Conservation (phyloP, 305 asterid genomes). For the Rubia peregrina region DNA sequence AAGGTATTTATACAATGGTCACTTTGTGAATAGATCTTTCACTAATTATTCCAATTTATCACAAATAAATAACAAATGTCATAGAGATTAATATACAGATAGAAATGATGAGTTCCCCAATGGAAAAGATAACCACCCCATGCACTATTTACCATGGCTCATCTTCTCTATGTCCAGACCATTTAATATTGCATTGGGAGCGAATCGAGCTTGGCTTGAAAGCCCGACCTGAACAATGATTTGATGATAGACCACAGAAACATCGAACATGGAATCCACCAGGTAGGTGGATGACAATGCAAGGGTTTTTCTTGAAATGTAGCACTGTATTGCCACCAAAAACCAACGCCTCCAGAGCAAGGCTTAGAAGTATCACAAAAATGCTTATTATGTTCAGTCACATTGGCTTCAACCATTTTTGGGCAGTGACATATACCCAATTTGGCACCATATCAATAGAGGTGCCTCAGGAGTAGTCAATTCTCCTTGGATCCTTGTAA, state of each 20-base stretch:
- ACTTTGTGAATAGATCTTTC: too few species aligned
- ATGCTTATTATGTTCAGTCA: conserved; percentile 31
- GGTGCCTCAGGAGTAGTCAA: conserved; percentile 23
- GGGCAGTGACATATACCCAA: conserved; percentile 34
- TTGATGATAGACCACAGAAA: conserved; percentile 13
- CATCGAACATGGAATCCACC: conserved; percentile 25
- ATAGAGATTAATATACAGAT: too few species aligned
- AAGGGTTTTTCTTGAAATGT: conserved; percentile 26
- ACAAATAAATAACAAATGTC: too few species aligned
- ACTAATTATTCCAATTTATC: too few species aligned
- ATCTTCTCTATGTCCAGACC: conserved; percentile 33
- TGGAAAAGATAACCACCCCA: conserved; percentile 25
- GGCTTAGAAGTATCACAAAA: conserved; percentile 33
- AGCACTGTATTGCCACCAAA: conserved; percentile 24
- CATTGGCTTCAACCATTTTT: conserved; percentile 35
- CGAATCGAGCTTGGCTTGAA: conserved; percentile 13
- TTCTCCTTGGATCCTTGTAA: conserved; percentile 21
- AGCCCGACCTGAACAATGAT: conserved; percentile 31
- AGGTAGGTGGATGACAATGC: conserved; percentile 28
- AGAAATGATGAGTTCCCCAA: conserved; percentile 17
- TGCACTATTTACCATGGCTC: too few species aligned
- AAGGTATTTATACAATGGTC: too few species aligned
- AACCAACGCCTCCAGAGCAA: conserved; percentile 19
- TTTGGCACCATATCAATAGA: conserved; percentile 33
- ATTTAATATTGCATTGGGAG: conserved; percentile 29